Evolutionary conservation across 495 filamentous ascomycete genomes (phyloP), one percentile per base, ranked within the genome.

Genomic region (Penicillium maclennaniae): DNA sequence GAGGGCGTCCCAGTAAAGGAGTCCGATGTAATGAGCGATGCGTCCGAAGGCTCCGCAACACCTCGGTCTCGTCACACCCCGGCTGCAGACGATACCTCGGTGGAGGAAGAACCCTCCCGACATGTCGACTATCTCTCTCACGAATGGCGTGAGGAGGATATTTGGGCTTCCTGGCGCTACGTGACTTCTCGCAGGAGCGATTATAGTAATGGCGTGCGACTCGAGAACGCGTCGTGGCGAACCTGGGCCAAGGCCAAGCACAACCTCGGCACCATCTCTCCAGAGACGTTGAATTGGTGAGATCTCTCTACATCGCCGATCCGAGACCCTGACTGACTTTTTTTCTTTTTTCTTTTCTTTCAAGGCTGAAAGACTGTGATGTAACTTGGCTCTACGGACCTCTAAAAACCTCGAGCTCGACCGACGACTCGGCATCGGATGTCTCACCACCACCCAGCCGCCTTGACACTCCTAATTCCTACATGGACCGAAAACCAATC

Each of bases 321-420:
- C 14, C 26, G 12, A n/a, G 20, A 15, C 12, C 21, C 0, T 59
- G 31, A 57, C n/a, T 23, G n/a, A 6, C 36, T n/a, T n/a, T n/a
- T n/a, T n/a, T n/a, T n/a, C n/a, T n/a, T n/a, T n/a, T n/a, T n/a
- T n/a, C n/a, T n/a, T n/a, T n/a, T n/a, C 10, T 6, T 43, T 6
- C 27, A 8, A 97, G 92, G 92, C 72, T 97, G 37, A 98, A 98
- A 64, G 93, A 98, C 59, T 91, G 87, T 65, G 93, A 98, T 66
- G 91, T 97, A 21, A 97, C 93, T 45, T 98, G 93, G 93, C 78
- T 98, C 3, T 98, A 98, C 61, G 93, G 93, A 0, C 93, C 93
- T 25, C 72, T 98, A 28, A 92, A 95, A 62, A 86, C 86, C 2
- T 84, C 77, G 42, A 73, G 65, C 37, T 77, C 65, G 7, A 76